These are phyloP conservation scores for Penicillium sp. DNA, from an alignment of 2,329 filamentous ascomycete species.

Conservation along the genomic window DNA sequence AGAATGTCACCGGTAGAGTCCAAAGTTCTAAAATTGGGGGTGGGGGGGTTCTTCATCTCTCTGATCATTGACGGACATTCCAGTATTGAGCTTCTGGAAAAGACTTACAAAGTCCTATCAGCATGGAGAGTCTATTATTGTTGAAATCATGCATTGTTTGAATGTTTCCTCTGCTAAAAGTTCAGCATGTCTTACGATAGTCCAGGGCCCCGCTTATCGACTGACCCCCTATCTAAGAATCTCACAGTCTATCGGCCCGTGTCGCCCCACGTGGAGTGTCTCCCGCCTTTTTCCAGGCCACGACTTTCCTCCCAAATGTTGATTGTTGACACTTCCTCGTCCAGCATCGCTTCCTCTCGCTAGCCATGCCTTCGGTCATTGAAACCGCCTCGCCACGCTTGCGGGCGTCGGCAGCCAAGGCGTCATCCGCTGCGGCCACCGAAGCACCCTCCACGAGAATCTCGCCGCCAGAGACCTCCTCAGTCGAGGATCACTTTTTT, in stretches of 20 bases:
- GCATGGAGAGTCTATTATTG: too few species aligned
- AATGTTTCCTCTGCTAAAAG: too few species aligned
- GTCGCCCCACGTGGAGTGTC: conserved; percentile 42
- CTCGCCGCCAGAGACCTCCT: conserved; percentile 34
- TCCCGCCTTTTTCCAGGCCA: conserved; percentile 28
- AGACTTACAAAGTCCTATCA: too few species aligned
- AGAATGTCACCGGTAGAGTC: too few species aligned
- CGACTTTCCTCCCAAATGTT: conserved; percentile 17
- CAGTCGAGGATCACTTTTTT: conserved; percentile 70
- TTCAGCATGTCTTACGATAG: neutral
- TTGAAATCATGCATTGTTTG: too few species aligned
- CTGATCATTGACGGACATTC: too few species aligned
- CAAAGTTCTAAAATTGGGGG: too few species aligned
- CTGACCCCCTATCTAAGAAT: neutral
- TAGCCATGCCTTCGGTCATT: conserved; percentile 32
- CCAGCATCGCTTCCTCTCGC: conserved; percentile 5
- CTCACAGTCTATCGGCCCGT: conserved; percentile 1
- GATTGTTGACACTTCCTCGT: conserved; percentile 13
- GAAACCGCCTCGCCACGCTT: conserved; percentile 37
- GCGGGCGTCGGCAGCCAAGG: conserved; percentile 35
- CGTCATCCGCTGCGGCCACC: conserved; percentile 19
- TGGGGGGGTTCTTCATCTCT: too few species aligned
- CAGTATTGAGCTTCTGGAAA: too few species aligned
- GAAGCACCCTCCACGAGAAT: conserved; percentile 27
- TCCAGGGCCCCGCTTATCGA: neutral